Base-by-base conservation (phyloP, 1,284 basidiomycete species). In the Cutaneotrichosporon curvatum region DNA sequence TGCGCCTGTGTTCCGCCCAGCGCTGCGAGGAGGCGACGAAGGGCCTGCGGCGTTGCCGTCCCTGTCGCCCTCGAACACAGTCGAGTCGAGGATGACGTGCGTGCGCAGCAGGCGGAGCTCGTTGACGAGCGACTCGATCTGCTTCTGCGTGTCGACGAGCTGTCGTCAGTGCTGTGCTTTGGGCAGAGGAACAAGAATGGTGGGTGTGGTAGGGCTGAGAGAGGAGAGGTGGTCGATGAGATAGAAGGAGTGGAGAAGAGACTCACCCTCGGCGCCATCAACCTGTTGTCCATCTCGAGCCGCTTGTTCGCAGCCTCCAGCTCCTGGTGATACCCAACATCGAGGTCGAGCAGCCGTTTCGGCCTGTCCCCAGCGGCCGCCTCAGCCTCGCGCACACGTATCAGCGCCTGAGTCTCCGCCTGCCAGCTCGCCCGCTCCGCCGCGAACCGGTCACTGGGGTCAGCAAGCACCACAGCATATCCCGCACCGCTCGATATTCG, bases 271-370 rank as follows among this genome's bases (percentile, higher is more conserved):
- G 68, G 68, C 2, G 68, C 66, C 68, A 70, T 70, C 35, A 70
- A 42, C n/a, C 63, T 50, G 37, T 70, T 70, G 39, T 68, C 64
- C 68, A 70, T 70, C 43, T 70, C 66, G 42, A 70, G 37, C 11
- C 68, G 54, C 54, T 68, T 68, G 49, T 70, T 70, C 18, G 62
- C 59, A 9, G 65, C 65, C 47, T 70, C 68, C 37, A 70, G 57
- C 45, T 68, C 68, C 43, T 67, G 63, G 47, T 70, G 68, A 47
- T 70, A 70, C 11, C 65, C 65, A 10, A 70, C 68, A 51, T 68
- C 62, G 14, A 70, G 50, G 37, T 70, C 65, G 14, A 68, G 45
- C 0, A 64, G 42, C 25, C 59, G 60, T 28, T 58, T 59, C 11
- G 57, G 61, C 21, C 57, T 52, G 7, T 50, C 55, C 2, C 62